Evolutionary conservation across 2,329 filamentous ascomycete genomes (phyloP).

Genomic region (Xylaria multiplex): DNA sequence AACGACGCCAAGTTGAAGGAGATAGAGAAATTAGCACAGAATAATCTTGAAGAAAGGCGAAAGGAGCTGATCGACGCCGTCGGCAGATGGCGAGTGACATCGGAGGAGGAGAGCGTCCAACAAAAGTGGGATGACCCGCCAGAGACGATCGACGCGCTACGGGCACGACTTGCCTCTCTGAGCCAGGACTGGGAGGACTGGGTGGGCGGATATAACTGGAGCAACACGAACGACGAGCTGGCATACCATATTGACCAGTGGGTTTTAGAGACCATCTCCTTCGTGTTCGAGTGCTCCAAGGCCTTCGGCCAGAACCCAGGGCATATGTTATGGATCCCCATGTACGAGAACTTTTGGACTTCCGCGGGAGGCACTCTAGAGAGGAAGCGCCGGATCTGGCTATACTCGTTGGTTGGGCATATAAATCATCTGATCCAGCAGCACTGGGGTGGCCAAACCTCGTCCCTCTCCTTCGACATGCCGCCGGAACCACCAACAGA

Average conservation of each 20-base stretch:
- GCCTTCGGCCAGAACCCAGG: not conserved
- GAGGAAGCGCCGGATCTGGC: slow-evolving; percentile 21
- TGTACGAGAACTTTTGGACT: slow-evolving; percentile 20
- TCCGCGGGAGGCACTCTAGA: not conserved
- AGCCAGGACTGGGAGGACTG: not conserved
- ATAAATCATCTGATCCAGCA: not conserved
- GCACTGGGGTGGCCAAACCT: not conserved
- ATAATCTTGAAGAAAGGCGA: too few species aligned
- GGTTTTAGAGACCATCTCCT: not conserved
- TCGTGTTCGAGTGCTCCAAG: slow-evolving; percentile 27
- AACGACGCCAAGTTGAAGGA: too few species aligned
- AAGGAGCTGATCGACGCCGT: too few species aligned
- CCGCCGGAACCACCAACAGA: not conserved
- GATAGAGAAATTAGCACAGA: too few species aligned
- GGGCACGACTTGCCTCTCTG: not conserved
- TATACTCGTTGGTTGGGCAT: not conserved
- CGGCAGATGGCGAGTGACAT: not conserved
- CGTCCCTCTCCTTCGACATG: slow-evolving; percentile 13
- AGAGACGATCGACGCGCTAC: slow-evolving; percentile 6
- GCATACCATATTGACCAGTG: not conserved
- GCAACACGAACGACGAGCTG: not conserved
- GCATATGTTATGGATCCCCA: slow-evolving; percentile 4
- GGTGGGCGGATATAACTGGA: not conserved
- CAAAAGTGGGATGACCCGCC: not conserved
- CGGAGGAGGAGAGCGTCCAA: not conserved